Evolutionary conservation across 2,329 filamentous ascomycete genomes (phyloP).

Genomic region (Cytospora leucostoma): DNA sequence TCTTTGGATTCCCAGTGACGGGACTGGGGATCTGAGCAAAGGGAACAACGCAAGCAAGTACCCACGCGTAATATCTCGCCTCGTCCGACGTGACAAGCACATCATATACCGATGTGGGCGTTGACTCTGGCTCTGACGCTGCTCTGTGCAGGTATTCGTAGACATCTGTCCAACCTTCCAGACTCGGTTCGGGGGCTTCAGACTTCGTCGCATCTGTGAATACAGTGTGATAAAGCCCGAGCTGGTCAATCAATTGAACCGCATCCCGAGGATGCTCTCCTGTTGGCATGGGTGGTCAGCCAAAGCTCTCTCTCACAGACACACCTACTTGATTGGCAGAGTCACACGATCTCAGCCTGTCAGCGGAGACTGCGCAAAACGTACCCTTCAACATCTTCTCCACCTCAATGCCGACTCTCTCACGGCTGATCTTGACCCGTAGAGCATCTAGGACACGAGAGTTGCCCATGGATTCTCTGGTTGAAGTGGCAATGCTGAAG

Average conservation of each 20-base stretch:
- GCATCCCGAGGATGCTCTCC: slow-evolving; percentile 62
- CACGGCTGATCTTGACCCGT: slow-evolving; percentile 86
- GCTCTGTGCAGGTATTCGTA: slow-evolving; percentile 62
- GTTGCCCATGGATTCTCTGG: slow-evolving; percentile 74
- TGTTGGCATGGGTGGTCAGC: slow-evolving; percentile 30
- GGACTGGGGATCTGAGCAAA: slow-evolving; percentile 60
- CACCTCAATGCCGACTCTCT: slow-evolving; percentile 82
- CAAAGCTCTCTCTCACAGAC: background rate
- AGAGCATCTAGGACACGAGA: slow-evolving; percentile 76
- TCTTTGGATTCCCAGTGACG: slow-evolving; percentile 16
- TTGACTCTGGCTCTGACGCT: background rate
- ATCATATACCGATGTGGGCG: slow-evolving; percentile 45
- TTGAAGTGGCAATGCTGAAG: slow-evolving; percentile 73
- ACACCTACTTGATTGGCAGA: background rate
- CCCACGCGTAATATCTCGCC: slow-evolving; percentile 73
- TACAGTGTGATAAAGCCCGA: slow-evolving; percentile 70
- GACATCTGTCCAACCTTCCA: slow-evolving; percentile 59
- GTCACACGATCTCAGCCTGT: background rate
- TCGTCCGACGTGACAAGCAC: slow-evolving; percentile 63
- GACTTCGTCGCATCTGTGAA: slow-evolving; percentile 68
- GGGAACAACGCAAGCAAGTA: slow-evolving; percentile 72
- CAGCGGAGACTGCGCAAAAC: background rate
- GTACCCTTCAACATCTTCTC: slow-evolving; percentile 86
- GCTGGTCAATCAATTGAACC: slow-evolving; percentile 64
- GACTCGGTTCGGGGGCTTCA: slow-evolving; percentile 57